Evolutionary conservation across 2,329 filamentous ascomycete species (phyloP), one percentile per base, ranked within the genome.

Genomic region (Calonectria pteridis): DNA sequence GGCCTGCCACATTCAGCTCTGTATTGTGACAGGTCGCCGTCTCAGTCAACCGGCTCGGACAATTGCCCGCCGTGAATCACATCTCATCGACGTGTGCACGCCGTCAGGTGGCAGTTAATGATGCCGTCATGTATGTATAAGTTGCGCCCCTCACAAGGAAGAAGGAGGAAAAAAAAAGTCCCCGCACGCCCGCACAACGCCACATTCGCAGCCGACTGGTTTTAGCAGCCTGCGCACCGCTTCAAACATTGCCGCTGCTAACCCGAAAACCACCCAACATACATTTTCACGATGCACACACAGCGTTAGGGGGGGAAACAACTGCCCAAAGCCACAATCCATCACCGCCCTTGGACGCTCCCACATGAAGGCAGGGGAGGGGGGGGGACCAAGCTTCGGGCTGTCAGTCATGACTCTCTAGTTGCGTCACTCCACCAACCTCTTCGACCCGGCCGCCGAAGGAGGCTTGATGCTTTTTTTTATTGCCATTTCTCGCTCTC

Each of bases 321-420:
- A 64, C 23, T 64, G 37, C 16, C 35, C 37, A 64, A 64, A 43
- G 59, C 37, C 59, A 46, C 59, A 31, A 26, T 46, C 28, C 59
- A 64, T 31, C 59, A 46, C 16, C 59, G 37, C 37, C 59, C 37
- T 40, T 46, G 59, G 10, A 29, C 26, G 20, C 59, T 43, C 28
- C 59, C 59, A 64, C 59, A 37, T 64, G 59, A 64, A 11, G 59
- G 37, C 35, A 64, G 40, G 40, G 59, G 35, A n/a, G 58, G 13
- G 6, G 20, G 37, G 16, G 11, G 13, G 29, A 13, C 11, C 33
- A 35, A 35, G 11, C 33, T 35, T 10, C 9, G 33, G 33, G 20
- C 33, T 29, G 26, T 37, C 35, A 4, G 26, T n/a, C 37, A 49
- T 64, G 59, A 64, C 55, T 23, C 59, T 46, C 59, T 46, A 46